Conservation (phyloP, 2,329 filamentous ascomycete species). For the Bimuria novae-zelandiae region DNA sequence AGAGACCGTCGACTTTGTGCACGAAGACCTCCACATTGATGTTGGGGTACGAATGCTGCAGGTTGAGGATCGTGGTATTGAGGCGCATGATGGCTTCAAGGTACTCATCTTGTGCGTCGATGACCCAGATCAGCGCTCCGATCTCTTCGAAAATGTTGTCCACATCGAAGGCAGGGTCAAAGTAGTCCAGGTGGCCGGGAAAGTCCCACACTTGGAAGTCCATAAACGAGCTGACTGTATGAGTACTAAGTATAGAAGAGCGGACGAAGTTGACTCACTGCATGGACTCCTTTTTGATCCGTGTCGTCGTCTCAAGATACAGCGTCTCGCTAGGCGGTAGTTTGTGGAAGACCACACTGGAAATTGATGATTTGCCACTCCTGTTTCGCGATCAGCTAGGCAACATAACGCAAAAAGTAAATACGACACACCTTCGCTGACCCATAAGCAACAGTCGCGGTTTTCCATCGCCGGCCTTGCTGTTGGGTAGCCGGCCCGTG, state of each 20-base stretch:
- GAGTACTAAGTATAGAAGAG: not conserved
- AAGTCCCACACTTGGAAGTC: conserved; percentile 99
- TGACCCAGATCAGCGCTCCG: conserved; percentile 96
- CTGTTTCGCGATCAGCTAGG: conserved; percentile 54
- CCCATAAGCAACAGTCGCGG: conserved; percentile 93
- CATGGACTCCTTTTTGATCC: conserved; percentile 93
- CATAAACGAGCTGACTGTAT: conserved; percentile 81
- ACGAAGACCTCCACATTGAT: conserved; percentile 99
- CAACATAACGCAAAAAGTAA: not conserved
- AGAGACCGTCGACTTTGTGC: conserved; percentile 97
- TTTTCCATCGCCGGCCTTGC: conserved; percentile 65
- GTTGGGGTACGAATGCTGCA: conserved; percentile 85
- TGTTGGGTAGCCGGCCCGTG: conserved; percentile 51
- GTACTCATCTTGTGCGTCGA: conserved; percentile 98
- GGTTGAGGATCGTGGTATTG: conserved; percentile 84
- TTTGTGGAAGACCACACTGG: conserved; percentile 99
- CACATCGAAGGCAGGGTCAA: conserved; percentile 86
- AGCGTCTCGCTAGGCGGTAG: conserved; percentile 93
- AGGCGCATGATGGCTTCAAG: conserved; percentile 86
- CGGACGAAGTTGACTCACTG: conserved; percentile 66
- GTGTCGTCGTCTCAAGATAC: conserved; percentile 91
- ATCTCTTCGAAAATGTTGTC: conserved; percentile 94
- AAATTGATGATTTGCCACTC: conserved; percentile 97
- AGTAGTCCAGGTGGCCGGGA: conserved; percentile 90
- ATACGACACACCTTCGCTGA: conserved; percentile 75